Conservation (phyloP, 305 asterid species). For the Fraxinus floribunda region DNA sequence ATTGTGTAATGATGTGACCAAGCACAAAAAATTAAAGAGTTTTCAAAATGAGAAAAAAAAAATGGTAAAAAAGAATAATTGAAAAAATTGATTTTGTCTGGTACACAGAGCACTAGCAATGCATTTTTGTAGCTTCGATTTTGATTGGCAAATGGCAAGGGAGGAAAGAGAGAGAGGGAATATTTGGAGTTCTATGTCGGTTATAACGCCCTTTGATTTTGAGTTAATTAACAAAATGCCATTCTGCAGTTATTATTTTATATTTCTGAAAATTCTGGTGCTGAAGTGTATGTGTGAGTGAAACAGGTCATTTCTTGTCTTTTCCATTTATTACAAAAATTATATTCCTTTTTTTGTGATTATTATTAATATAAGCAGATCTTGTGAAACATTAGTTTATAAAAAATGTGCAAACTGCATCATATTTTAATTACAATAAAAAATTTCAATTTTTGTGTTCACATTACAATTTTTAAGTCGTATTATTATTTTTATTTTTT, state of each 20-base stretch:
- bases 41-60: background rate
- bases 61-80: background rate
- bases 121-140: conserved; percentile 18
- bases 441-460: background rate
- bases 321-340: conserved; percentile 7
- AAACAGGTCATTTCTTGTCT: conserved; percentile 15
- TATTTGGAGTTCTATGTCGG: conserved; percentile 21
- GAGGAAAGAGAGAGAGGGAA: conserved; percentile 15
- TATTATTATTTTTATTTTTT: too few species aligned
- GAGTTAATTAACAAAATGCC: conserved; percentile 15
- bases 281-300: background rate
- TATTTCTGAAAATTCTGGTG: background rate
- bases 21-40: conserved; percentile 13
- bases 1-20: background rate
- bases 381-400: background rate
- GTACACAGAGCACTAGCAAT: conserved; percentile 26
- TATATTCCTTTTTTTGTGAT: background rate
- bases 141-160: too few species aligned
- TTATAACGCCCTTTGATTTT: conserved; percentile 12
- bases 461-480: background rate
- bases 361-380: background rate
- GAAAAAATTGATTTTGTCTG: conserved; percentile 36
- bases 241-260: background rate
- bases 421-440: background rate
- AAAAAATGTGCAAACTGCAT: background rate